Conservation (phyloP, 176 grass and related monocot genomes). For the Elaeis guineensis region DNA sequence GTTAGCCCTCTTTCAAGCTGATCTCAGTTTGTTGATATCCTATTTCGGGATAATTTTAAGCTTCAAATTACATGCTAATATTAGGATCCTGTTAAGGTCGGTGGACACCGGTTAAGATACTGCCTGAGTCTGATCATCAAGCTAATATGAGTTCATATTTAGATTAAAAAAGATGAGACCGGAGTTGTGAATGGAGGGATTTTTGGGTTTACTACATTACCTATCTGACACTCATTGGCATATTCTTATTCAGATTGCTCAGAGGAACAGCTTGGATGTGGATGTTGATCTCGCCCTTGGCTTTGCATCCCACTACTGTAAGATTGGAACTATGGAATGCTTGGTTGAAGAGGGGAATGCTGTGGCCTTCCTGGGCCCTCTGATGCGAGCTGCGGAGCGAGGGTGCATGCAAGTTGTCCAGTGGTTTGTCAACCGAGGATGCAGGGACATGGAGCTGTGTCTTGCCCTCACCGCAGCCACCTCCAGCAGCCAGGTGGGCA, state of each 20-base stretch:
- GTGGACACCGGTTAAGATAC: too few relatives aligned
- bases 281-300: constrained; percentile 93
- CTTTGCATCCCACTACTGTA: constrained; percentile 81
- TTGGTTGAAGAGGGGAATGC: constrained; percentile 76
- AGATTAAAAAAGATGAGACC: too few relatives aligned
- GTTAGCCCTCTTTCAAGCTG: too few relatives aligned
- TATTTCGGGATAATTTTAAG: too few relatives aligned
- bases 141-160: too few relatives aligned
- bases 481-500: constrained; percentile 52
- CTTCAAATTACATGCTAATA: too few relatives aligned
- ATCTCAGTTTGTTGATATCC: too few relatives aligned
- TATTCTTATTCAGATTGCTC: constrained; percentile 60
- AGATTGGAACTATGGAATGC: constrained; percentile 82
- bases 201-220: too few relatives aligned
- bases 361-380: constrained; percentile 65
- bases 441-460: constrained; percentile 93
- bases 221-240: too few relatives aligned
- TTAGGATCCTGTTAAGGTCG: too few relatives aligned
- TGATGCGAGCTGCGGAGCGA: constrained; percentile 90
- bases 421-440: constrained; percentile 81
- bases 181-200: too few relatives aligned
- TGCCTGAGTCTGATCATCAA: too few relatives aligned
- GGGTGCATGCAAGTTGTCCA: constrained; percentile 70
- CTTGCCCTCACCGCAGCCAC: constrained; percentile 81
- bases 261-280: constrained; percentile 87